Evolutionary conservation across 2,329 filamentous ascomycete species (phyloP).

Genomic region (Aureobasidium sp.): DNA sequence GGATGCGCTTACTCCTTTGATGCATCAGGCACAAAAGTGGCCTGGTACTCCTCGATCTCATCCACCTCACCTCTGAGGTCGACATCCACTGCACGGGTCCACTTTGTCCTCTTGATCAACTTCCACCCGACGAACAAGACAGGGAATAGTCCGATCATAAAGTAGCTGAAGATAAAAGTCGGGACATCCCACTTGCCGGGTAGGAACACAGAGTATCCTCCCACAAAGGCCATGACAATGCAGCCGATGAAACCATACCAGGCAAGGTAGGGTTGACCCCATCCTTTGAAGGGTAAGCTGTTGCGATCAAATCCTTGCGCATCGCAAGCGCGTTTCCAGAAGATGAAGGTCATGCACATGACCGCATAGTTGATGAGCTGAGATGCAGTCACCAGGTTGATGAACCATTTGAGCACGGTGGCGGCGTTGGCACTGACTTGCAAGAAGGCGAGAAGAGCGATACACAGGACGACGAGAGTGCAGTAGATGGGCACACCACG

Average conservation of each 20-base stretch:
- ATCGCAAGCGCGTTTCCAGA: conserved; percentile 62
- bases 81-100: conserved; percentile 50
- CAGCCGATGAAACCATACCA: conserved; percentile 59
- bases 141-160: conserved; percentile 66
- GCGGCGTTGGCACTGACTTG: conserved; percentile 60
- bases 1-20: conserved; percentile 18
- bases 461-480: conserved; percentile 57
- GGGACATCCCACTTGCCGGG: conserved; percentile 61
- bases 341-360: conserved; percentile 64
- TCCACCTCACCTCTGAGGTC: conserved; percentile 58
- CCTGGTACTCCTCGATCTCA: conserved; percentile 62
- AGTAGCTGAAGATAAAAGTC: conserved; percentile 47
- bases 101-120: conserved; percentile 56
- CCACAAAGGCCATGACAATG: conserved; percentile 65
- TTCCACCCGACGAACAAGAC: conserved; percentile 67
- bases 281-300: conserved; percentile 62
- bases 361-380: conserved; percentile 67
- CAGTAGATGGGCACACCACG: conserved; percentile 68
- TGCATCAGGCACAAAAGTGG: conserved; percentile 47
- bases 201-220: conserved; percentile 70
- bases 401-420: conserved; percentile 66
- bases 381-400: conserved; percentile 65
- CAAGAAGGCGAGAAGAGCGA: conserved; percentile 66
- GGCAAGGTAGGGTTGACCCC: conserved; percentile 64
- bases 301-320: conserved; percentile 63